phyloP scores from a whole-genome alignment of 371 early-diverging fungal genomes.

The Mucor piriformis region DNA sequence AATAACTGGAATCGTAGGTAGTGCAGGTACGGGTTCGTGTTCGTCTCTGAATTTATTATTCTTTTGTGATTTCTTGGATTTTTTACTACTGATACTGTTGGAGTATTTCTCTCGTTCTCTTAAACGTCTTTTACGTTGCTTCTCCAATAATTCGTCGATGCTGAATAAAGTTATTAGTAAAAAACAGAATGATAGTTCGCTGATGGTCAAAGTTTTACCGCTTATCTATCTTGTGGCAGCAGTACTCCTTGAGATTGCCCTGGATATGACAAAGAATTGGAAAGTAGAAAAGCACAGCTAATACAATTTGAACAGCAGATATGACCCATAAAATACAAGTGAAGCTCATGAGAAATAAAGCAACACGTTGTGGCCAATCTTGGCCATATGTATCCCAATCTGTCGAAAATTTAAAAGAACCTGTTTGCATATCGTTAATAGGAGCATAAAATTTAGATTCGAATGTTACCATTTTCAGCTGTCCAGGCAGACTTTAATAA shows the following conservation, averaged over 20 bases:
- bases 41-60: background rate
- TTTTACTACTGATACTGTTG: conserved; percentile 20
- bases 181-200: background rate
- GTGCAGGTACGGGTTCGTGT: background rate
- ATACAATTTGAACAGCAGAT: conserved; percentile 54
- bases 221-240: conserved; percentile 91
- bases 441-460: no score
- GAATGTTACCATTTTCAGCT: background rate
- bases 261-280: conserved; percentile 80
- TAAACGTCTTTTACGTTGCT: conserved; percentile 37
- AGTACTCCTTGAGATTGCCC: conserved; percentile 91
- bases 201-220: no score
- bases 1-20: conserved; percentile 19
- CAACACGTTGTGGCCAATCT: conserved; percentile 38
- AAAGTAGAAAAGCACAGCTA: conserved; percentile 78
- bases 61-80: conserved; percentile 9
- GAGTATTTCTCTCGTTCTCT: conserved; percentile 27
- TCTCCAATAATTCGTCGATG: conserved; percentile 40
- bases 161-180: no score
- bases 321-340: conserved; percentile 71
- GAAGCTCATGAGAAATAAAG: conserved; percentile 58
- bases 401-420: conserved; percentile 27
- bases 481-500: conserved; percentile 40
- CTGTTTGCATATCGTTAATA: no score
- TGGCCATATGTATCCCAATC: conserved; percentile 38